phyloP scores from a whole-genome alignment of 2,329 filamentous ascomycete genomes.

The Arthroderma uncinatum region DNA sequence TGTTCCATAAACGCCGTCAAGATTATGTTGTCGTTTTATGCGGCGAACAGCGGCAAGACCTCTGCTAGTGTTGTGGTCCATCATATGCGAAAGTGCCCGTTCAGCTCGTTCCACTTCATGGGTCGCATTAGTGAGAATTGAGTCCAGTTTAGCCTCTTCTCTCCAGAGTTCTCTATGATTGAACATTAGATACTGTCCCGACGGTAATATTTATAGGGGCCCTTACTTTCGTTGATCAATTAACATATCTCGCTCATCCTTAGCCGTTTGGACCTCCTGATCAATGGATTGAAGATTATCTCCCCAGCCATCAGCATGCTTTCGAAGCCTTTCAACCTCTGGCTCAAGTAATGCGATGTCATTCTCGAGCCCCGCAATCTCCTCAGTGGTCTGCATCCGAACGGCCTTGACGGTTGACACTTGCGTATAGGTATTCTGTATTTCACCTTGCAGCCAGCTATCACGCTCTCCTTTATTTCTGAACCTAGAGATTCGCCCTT shows the following conservation, averaged over 20 bases:
- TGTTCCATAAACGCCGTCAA: slow-evolving; percentile 83
- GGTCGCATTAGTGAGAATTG: slow-evolving; percentile 61
- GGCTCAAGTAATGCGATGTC: slow-evolving; percentile 62
- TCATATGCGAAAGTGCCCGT: slow-evolving; percentile 64
- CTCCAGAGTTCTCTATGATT: slow-evolving; percentile 55
- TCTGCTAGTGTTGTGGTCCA: slow-evolving; percentile 78
- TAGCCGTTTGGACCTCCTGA: slow-evolving; percentile 63
- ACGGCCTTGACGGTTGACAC: slow-evolving; percentile 74
- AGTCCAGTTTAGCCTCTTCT: slow-evolving; percentile 77
- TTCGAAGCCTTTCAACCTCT: slow-evolving; percentile 58
- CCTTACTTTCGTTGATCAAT: slow-evolving; percentile 67
- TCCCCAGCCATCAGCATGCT: slow-evolving; percentile 67
- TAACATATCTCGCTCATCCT: slow-evolving; percentile 65
- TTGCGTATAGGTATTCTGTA: slow-evolving; percentile 65
- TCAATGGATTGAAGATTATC: slow-evolving; percentile 61
- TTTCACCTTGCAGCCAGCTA: slow-evolving; percentile 66
- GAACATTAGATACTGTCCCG: slow-evolving; percentile 10
- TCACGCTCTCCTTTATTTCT: slow-evolving; percentile 82
- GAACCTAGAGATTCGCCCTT: slow-evolving; percentile 78
- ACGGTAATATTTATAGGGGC: not conserved
- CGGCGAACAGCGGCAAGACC: slow-evolving; percentile 79
- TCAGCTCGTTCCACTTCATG: slow-evolving; percentile 70
- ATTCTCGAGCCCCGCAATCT: slow-evolving; percentile 59
- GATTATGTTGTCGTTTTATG: slow-evolving; percentile 65
- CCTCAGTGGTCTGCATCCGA: slow-evolving; percentile 70